Evolutionary conservation across 2,329 filamentous ascomycete genomes (phyloP), one percentile per base, ranked within the genome.

Genomic region (Xylaria hypoxylon): DNA sequence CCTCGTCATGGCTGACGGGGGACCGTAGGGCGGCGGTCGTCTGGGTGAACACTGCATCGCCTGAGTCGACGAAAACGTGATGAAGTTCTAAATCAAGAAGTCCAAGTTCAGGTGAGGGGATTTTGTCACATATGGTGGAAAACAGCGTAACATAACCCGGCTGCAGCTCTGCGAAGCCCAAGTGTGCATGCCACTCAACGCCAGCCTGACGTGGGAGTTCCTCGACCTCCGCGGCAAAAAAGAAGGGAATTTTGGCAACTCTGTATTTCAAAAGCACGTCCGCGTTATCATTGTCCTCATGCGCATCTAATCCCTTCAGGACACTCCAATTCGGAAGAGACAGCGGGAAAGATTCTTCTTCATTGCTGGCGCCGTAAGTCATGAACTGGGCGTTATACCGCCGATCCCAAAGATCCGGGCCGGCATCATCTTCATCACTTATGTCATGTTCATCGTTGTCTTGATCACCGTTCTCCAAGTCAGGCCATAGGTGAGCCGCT

Each of bases 171-270:
- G 79, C 78, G 6, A 91, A 78, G 0, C 92, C 92, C 2, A 87
- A 76, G 64, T 90, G 86, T 1, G 85, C 90, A 71, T 92, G 90
- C 94, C 95, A 99, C 81, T 99, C 96, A 11, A 97, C 87, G 42
- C 84, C 84, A 31, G 91, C 90, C 17, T 82, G 83, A 22, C 92
- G 87, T 1, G 96, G 96, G 13, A 99, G 83, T 70, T 89, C 87
- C 48, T 90, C 85, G 1, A 97, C 91, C 74, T 96, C 89, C 0
- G 89, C 90, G 0, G 90, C 86, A 75, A 96, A 91, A 72, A 94
- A 85, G 0, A 90, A 90, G 1, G 94, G 90, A 1, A 86, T 72
- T 22, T 74, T 78, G 2, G 48, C 68, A 77, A 73, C 56, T 53
- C 65, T 68, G 71, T 67, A 60, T 75, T 67, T 45, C 22, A 56